These are phyloP conservation scores for Solanum tacnaense DNA, from an alignment of 257 asterid genomes.

Conservation along the genomic window DNA sequence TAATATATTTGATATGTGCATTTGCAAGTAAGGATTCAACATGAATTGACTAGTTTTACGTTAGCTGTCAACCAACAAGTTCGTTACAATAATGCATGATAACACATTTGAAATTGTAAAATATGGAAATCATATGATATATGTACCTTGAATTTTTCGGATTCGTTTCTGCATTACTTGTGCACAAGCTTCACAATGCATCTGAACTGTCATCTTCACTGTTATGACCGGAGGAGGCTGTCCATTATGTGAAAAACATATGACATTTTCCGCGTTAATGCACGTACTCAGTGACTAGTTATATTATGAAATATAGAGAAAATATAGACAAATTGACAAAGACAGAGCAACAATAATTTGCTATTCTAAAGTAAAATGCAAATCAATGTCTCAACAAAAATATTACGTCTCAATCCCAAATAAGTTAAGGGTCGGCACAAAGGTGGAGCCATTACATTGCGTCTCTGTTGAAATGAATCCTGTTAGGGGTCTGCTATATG, in stretches of 20 bases:
- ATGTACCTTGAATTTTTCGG: constrained; percentile 48
- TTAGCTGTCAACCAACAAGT: not conserved
- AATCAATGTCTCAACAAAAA: not conserved
- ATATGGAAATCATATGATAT: not conserved
- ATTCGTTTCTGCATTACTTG: constrained; percentile 64
- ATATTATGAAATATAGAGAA: not conserved
- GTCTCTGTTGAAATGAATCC: not conserved
- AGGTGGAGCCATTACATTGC: not conserved
- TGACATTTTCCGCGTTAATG: not conserved
- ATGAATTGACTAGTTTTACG: not conserved
- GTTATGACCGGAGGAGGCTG: constrained; percentile 73
- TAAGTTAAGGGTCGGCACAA: not conserved
- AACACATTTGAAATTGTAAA: not conserved
- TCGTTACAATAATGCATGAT: not conserved
- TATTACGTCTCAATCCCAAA: not conserved
- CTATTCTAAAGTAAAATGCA: not conserved
- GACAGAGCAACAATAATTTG: not conserved
- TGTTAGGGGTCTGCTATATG: not conserved
- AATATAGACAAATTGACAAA: not conserved
- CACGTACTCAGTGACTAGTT: not conserved
- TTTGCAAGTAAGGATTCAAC: not conserved
- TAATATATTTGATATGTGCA: not conserved
- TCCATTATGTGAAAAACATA: not conserved
- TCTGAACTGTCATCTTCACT: constrained; percentile 53
- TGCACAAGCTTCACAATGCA: constrained; percentile 96